These are phyloP conservation scores for Ulmus americana DNA, from an alignment of 331 rosid species.

Conservation along the genomic window DNA sequence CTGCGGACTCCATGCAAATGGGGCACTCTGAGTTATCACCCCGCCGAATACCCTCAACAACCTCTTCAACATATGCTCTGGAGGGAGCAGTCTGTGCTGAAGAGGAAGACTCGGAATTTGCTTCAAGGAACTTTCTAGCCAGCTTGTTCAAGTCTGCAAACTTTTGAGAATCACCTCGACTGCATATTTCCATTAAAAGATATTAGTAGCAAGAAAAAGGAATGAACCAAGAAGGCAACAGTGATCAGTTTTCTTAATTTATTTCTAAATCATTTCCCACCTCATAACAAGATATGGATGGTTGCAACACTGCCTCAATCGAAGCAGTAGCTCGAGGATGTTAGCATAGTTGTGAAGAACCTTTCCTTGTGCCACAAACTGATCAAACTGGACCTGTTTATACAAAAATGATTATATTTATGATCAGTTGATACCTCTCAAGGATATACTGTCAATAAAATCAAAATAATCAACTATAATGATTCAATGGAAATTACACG, in stretches of 20 bases:
- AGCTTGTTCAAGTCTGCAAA: conserved; percentile 53
- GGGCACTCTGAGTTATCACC: conserved; percentile 69
- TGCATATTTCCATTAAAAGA: conserved; percentile 32
- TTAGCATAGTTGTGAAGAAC: conserved; percentile 70
- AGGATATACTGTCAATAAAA: conserved; percentile 1
- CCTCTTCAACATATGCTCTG: conserved; percentile 54
- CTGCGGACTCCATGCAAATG: conserved; percentile 80
- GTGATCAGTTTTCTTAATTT: conserved; percentile 1
- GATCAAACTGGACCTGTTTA: conserved; percentile 73
- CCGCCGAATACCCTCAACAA: conserved; percentile 47
- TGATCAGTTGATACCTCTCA: not conserved
- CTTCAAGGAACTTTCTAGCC: conserved; percentile 53
- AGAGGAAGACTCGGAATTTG: conserved; percentile 33
- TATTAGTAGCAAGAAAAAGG: conserved; percentile 14
- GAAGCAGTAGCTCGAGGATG: conserved; percentile 77
- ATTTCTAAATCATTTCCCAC: conserved; percentile 26
- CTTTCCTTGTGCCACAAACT: conserved; percentile 73
- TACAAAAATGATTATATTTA: conserved; percentile 6
- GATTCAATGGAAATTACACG: not conserved
- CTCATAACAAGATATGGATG: conserved; percentile 81
- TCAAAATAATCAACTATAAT: not conserved
- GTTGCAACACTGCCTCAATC: conserved; percentile 84
- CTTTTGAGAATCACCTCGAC: conserved; percentile 52
- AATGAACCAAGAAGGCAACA: conserved; percentile 8
- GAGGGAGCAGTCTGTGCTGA: conserved; percentile 32